Conservation (phyloP, 441 rosid species). For the Jatropha podagrica region DNA sequence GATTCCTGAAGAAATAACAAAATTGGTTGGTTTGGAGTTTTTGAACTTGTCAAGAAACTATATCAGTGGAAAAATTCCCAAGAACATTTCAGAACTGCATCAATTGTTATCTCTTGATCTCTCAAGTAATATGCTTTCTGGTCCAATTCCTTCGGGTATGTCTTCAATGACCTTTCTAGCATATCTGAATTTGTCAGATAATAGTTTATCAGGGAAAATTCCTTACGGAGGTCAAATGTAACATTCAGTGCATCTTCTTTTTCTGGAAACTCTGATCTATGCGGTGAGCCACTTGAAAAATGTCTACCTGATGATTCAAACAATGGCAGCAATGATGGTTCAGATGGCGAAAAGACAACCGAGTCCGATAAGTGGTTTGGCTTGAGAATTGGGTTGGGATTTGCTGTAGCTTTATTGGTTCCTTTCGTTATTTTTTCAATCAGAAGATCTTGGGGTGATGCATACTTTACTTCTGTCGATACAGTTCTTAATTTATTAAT, state of each 20-base stretch:
- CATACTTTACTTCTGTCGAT: background rate
- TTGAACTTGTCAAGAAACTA: constrained; percentile 41
- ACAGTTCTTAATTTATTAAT: background rate
- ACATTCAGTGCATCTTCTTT: constrained; percentile 24
- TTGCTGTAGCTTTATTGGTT: constrained; percentile 36
- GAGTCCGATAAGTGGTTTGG: background rate
- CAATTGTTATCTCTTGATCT: constrained; percentile 50
- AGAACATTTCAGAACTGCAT: constrained; percentile 29
- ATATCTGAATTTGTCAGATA: constrained; percentile 38
- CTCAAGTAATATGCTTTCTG: constrained; percentile 37
- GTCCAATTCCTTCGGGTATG: constrained; percentile 37
- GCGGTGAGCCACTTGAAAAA: constrained; percentile 36
- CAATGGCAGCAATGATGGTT: background rate
- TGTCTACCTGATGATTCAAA: constrained; percentile 15
- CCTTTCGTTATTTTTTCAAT: constrained; percentile 13
- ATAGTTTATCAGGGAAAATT: constrained; percentile 34
- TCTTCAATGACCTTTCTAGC: constrained; percentile 33
- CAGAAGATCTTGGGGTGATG: background rate
- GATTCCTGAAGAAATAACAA: constrained; percentile 33
- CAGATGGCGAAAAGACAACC: background rate
- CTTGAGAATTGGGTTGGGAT: constrained; percentile 40
- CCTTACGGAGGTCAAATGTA: constrained; percentile 34
- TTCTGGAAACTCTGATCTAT: constrained; percentile 20
- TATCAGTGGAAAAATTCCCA: constrained; percentile 27
- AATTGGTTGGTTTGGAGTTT: constrained; percentile 30